Evolutionary conservation across 257 asterid genomes (phyloP).

Genomic region (Solanum clarkiae): DNA sequence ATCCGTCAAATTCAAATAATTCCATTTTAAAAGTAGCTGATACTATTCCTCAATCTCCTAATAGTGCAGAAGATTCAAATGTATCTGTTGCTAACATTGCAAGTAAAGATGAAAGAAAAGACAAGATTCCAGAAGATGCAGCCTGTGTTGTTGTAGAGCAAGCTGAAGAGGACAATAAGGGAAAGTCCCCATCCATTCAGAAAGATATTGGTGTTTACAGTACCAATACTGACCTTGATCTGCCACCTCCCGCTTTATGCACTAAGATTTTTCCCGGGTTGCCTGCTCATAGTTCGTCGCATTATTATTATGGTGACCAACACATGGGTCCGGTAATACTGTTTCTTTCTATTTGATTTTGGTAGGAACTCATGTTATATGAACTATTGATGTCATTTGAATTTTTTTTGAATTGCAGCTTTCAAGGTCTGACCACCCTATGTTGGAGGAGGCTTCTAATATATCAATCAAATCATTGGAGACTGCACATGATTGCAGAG

Average conservation of each 20-base stretch:
- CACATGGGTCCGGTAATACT: conserved; percentile 22
- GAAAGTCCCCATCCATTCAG: conserved; percentile 3
- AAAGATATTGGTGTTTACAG: conserved; percentile 1
- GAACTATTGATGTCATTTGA: not conserved
- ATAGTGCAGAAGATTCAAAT: conserved; percentile 5
- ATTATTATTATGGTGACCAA: conserved; percentile 9
- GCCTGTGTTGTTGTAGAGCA: conserved; percentile 7
- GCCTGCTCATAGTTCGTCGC: conserved; percentile 8
- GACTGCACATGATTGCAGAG: not conserved
- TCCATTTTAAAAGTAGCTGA: conserved; percentile 5
- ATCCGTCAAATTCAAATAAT: conserved; percentile 10
- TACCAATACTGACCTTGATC: conserved; percentile 5
- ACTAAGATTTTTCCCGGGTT: conserved; percentile 10
- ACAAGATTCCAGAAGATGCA: conserved; percentile 7
- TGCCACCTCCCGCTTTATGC: not conserved
- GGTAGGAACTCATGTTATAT: not conserved
- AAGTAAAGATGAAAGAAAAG: not conserved
- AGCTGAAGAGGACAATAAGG: conserved; percentile 11
- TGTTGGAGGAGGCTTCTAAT: not conserved
- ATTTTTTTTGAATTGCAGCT: not conserved
- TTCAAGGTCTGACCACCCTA: not conserved
- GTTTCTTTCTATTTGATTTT: not conserved
- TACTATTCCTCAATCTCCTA: conserved; percentile 11
- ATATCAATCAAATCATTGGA: not conserved
- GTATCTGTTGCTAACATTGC: conserved; percentile 3